A percentile compares a stretch with the other conserved stretches of the same genome.
These are phyloP conservation scores for Phytophthora brassicae DNA, from an alignment of 352 stramenopile genomes.

Conservation along the genomic window DNA sequence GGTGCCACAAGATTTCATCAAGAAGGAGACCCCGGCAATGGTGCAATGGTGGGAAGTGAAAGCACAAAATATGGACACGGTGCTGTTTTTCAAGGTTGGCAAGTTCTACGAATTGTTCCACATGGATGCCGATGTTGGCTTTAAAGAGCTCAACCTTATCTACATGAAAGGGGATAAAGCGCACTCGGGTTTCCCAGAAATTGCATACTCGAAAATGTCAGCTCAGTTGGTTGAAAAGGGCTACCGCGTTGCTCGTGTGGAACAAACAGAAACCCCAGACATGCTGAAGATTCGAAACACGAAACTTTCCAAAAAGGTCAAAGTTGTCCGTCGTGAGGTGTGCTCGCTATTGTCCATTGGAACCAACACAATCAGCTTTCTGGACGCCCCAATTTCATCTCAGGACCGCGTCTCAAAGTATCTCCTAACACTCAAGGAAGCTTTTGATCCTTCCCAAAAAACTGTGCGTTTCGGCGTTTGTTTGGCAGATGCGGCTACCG, in stretches of 20 bases:
- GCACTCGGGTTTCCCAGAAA: slow-evolving; percentile 98
- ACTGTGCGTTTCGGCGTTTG: slow-evolving; percentile 92
- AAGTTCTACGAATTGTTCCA: slow-evolving; percentile 98
- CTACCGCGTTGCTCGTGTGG: slow-evolving; percentile 97
- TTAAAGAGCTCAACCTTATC: slow-evolving; percentile 94
- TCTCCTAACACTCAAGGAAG: slow-evolving; percentile 75
- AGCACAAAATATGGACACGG: slow-evolving; percentile 95
- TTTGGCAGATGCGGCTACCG: slow-evolving; percentile 93
- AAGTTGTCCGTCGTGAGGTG: slow-evolving; percentile 94
- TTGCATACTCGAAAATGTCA: slow-evolving; percentile 96
- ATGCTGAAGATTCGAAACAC: slow-evolving; percentile 94
- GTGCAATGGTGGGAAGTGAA: slow-evolving; percentile 99
- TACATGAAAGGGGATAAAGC: slow-evolving; percentile 99
- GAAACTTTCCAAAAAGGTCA: slow-evolving; percentile 65
- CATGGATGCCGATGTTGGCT: slow-evolving; percentile 98
- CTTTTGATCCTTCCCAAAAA: slow-evolving; percentile 55
- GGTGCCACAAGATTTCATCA: slow-evolving; percentile 86
- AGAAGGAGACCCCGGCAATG: slow-evolving; percentile 94
- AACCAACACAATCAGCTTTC: slow-evolving; percentile 94
- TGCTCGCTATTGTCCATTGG: slow-evolving; percentile 95
- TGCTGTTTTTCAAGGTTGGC: slow-evolving; percentile 99
- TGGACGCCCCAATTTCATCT: slow-evolving; percentile 85
- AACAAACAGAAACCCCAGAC: slow-evolving; percentile 99
- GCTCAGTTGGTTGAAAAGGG: slow-evolving; percentile 94
- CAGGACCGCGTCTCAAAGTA: slow-evolving; percentile 52